These are phyloP conservation scores for Neofusicoccum ribis DNA, from an alignment of 2,329 filamentous ascomycete species.

Conservation along the genomic window DNA sequence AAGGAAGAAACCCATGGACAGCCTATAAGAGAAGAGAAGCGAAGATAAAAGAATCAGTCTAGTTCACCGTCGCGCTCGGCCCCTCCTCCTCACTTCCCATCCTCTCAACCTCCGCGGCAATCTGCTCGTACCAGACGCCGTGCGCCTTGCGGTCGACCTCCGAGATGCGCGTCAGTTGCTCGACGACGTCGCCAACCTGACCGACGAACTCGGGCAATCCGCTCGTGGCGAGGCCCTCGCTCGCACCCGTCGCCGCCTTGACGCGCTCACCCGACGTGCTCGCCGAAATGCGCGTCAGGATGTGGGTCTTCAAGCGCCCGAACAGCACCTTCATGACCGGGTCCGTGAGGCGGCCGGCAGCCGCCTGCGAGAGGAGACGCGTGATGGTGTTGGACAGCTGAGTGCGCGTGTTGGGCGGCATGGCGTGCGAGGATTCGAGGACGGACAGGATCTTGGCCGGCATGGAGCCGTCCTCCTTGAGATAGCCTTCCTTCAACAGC, in stretches of 20 bases:
- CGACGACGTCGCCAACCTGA: constrained; percentile 68
- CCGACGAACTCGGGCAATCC: constrained; percentile 74
- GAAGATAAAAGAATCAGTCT: neutral
- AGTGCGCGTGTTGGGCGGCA: constrained; percentile 48
- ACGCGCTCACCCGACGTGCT: constrained; percentile 70
- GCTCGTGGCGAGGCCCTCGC: constrained; percentile 67
- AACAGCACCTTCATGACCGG: constrained; percentile 68
- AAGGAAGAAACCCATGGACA: neutral
- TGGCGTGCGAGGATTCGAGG: constrained; percentile 51
- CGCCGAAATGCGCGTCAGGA: constrained; percentile 64
- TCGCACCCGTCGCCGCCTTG: constrained; percentile 66
- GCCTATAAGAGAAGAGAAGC: neutral
- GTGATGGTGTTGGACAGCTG: constrained; percentile 46
- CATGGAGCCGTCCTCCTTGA: constrained; percentile 53
- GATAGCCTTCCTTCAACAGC: constrained; percentile 61
- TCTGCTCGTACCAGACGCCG: constrained; percentile 68
- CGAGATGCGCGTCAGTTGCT: constrained; percentile 65
- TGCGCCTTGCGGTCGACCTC: constrained; percentile 68
- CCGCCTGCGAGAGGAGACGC: constrained; percentile 56
- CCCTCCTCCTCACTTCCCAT: constrained; percentile 24
- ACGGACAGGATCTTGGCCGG: constrained; percentile 48
- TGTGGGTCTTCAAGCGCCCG: constrained; percentile 65
- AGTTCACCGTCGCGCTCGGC: neutral
- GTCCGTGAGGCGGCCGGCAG: constrained; percentile 53
- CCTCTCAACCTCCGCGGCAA: constrained; percentile 57